Evolutionary conservation across 306 rosid species (phyloP).

Genomic region (Hylodesmum podocarpum): DNA sequence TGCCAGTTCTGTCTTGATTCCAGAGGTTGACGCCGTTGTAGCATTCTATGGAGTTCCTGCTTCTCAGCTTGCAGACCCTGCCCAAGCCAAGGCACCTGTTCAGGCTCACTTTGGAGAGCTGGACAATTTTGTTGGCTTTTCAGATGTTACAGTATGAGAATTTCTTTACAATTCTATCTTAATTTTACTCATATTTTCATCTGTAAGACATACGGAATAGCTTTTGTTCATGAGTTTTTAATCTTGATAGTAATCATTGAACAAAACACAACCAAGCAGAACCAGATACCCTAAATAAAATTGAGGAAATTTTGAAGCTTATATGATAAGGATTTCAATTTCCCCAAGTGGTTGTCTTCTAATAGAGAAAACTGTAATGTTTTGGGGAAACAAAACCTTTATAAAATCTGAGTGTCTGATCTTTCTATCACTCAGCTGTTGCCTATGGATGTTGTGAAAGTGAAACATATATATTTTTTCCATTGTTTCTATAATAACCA

Average conservation of each 20-base stretch:
- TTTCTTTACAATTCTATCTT: background rate
- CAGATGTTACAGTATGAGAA: conserved; percentile 68
- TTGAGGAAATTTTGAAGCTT: background rate
- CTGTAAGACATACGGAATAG: background rate
- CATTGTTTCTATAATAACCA: background rate
- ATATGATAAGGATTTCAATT: background rate
- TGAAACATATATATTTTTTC: background rate
- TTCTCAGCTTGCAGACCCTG: conserved; percentile 83
- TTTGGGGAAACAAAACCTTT: background rate
- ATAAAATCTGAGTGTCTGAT: background rate
- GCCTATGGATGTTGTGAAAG: background rate
- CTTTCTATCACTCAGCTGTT: background rate
- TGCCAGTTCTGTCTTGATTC: conserved; percentile 83
- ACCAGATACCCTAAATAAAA: background rate
- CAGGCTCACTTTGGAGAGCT: conserved; percentile 95
- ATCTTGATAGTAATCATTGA: background rate
- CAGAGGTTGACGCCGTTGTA: conserved; percentile 79
- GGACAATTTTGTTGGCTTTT: conserved; percentile 77
- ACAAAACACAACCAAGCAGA: background rate
- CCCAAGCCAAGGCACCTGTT: conserved; percentile 77
- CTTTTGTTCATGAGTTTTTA: background rate
- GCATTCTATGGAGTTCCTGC: conserved; percentile 89
- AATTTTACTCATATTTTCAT: background rate
- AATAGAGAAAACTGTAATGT: background rate
- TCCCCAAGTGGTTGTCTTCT: background rate